Conservation (phyloP, 202 grass and related monocot genomes). For the Bolboschoenoplectus hybrid region DNA sequence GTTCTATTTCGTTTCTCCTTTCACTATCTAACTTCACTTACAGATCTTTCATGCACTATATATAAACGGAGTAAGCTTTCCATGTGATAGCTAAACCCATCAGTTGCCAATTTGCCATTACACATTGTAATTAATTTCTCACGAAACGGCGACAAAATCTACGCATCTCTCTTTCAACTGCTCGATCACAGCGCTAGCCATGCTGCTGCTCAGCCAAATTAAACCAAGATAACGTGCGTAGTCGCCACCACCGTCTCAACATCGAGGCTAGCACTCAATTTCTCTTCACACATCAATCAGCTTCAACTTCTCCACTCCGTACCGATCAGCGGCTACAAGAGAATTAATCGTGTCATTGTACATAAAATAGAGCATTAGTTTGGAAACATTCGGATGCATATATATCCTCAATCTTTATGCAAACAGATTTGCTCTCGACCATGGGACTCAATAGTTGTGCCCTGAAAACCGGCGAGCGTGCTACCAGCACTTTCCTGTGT, state of each 20-base stretch:
- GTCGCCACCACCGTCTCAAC: neutral
- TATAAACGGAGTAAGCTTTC: neutral
- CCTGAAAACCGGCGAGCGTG: neutral
- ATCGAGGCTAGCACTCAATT: neutral
- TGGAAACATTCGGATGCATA: neutral
- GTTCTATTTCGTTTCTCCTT: neutral
- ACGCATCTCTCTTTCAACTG: neutral
- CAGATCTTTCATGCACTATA: neutral
- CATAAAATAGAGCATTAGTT: constrained; percentile 8
- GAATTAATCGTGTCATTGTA: neutral
- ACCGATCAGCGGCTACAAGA: constrained; percentile 17
- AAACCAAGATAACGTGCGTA: neutral
- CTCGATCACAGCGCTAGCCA: neutral
- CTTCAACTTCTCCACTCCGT: neutral
- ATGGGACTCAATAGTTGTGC: constrained; percentile 18
- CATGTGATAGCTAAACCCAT: neutral
- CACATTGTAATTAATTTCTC: neutral
- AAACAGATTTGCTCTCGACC: neutral
- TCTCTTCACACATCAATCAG: neutral
- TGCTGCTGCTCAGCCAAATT: neutral
- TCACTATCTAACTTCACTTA: neutral
- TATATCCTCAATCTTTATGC: constrained; percentile 22
- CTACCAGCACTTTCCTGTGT: neutral
- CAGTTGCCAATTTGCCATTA: neutral
- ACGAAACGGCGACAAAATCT: neutral